Evolutionary conservation across 164 flowering plant species (phyloP).

Genomic region (Vitis rotundifolia): DNA sequence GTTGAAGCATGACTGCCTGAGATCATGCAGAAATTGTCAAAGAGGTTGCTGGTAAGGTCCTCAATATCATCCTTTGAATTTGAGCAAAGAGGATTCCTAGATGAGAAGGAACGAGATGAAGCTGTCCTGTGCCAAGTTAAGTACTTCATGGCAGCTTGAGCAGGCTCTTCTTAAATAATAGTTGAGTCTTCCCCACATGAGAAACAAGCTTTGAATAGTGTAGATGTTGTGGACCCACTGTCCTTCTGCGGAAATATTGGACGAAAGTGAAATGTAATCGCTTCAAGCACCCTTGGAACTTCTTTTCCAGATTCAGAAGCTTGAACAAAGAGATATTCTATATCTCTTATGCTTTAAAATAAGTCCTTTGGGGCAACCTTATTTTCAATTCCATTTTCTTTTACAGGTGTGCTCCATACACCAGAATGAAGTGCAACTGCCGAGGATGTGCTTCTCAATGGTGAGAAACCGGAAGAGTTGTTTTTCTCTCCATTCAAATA

Average conservation of each 20-base stretch:
- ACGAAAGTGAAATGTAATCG: conserved; percentile 77
- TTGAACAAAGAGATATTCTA: conserved; percentile 69
- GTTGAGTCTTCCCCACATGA: conserved; percentile 79
- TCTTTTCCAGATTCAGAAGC: conserved; percentile 93
- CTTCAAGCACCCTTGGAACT: conserved; percentile 96
- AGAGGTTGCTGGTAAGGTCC: conserved; percentile 44
- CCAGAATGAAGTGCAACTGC: conserved; percentile 27
- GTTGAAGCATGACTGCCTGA: conserved; percentile 98
- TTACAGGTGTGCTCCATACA: conserved; percentile 30
- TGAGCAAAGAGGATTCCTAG: conserved; percentile 61
- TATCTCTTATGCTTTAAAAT: conserved; percentile 70
- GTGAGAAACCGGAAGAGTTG: conserved; percentile 54
- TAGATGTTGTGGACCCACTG: conserved; percentile 52
- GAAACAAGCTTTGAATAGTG: conserved; percentile 62
- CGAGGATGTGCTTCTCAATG: conserved; percentile 41
- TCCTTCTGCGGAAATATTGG: conserved; percentile 64
- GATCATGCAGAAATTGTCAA: conserved; percentile 68
- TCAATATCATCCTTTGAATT: conserved; percentile 50
- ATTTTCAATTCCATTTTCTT: conserved; percentile 39
- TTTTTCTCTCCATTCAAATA: conserved; percentile 37
- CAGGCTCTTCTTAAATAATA: conserved; percentile 65
- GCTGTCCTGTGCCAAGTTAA: conserved; percentile 91
- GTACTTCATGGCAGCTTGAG: conserved; percentile 56
- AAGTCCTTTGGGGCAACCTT: conserved; percentile 69
- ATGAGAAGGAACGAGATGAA: conserved; percentile 83